Evolutionary conservation across 805 yeast genomes (phyloP), one percentile per base, ranked within the genome.

Genomic region (Cyberlindnera meyerae): DNA sequence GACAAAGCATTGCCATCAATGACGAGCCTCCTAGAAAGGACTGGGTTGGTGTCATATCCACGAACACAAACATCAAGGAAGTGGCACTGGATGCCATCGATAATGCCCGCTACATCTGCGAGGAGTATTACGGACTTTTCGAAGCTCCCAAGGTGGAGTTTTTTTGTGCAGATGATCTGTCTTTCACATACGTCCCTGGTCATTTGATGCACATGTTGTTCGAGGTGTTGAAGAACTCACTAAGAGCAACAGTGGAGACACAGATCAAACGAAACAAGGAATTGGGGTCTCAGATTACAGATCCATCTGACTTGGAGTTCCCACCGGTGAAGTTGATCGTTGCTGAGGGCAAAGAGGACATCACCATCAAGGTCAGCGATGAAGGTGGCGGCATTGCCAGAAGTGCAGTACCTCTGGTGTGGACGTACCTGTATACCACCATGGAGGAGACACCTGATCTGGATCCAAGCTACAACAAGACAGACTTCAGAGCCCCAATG

Each of bases 311-410:
- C 47, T 70, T 84, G 44, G 67, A 71, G 38, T 86, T 79, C 55
- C 95, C 96, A 0, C 84, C 94, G 1, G 79, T 88, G 28, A 87
- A 85, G 61, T 79, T 88, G 17, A 83, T 88, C 35, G 88, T 87
- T 20, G 85, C 89, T 9, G 85, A 86, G 54, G 96, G 96, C 12
- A 75, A 78, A 31, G 95, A 87, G 56, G 96, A 88, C 52, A 86
- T 88, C 48, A 87, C 96, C 8, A 81, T 87, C 49, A 88, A 88
- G 59, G 79, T 87, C 44, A 79, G 89, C 20, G 96, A 87, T 57
- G 95, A 87, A 62, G 96, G 96, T 25, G 96, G 96, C 21, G 96
- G 96, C 16, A 86, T 88, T 42, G 84, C 95, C 2, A 70, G 95
- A 42, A 72, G 85, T 43, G 89, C 83, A 37, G 74, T 84, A 12